Percentiles rank a stretch among this genome's conserved stretches.
Evolutionary conservation across 352 stramenopile genomes (phyloP).

Genomic region (Albugo candida): DNA sequence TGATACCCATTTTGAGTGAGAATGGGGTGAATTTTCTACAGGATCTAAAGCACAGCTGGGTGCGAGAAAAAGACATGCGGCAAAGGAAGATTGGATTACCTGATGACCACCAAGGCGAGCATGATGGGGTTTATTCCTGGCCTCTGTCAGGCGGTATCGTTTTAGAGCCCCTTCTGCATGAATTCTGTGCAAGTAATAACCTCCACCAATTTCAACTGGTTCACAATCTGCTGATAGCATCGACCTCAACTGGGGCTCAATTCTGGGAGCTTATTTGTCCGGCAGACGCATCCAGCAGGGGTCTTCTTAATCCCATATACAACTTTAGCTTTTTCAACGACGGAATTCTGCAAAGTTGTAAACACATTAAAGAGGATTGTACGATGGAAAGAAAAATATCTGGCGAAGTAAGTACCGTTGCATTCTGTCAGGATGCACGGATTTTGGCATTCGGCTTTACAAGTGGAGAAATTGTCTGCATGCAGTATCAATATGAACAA

Average conservation of each 20-base stretch:
- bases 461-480: constrained; percentile 27
- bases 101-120: background rate
- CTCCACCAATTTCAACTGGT: constrained; percentile 9
- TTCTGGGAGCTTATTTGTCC: constrained; percentile 43
- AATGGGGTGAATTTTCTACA: constrained; percentile 25
- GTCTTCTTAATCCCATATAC: constrained; percentile 28
- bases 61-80: constrained; percentile 18
- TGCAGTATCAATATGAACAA: constrained; percentile 13
- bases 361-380: background rate
- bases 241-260: constrained; percentile 31
- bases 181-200: constrained; percentile 12
- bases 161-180: constrained; percentile 27
- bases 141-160: constrained; percentile 44
- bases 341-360: constrained; percentile 14
- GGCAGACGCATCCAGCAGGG: constrained; percentile 27
- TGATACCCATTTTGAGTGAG: constrained; percentile 19
- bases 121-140: constrained; percentile 41
- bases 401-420: constrained; percentile 18
- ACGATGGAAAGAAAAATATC: too few species aligned
- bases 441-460: constrained; percentile 29
- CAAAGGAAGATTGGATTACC: constrained; percentile 7
- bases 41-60: constrained; percentile 21
- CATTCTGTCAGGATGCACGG: constrained; percentile 25
- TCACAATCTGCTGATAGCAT: constrained; percentile 33
- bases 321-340: constrained; percentile 2